These are phyloP conservation scores for Rhodosporidiobolus odoratus DNA, from an alignment of 768 basidiomycete species.

Conservation along the genomic window DNA sequence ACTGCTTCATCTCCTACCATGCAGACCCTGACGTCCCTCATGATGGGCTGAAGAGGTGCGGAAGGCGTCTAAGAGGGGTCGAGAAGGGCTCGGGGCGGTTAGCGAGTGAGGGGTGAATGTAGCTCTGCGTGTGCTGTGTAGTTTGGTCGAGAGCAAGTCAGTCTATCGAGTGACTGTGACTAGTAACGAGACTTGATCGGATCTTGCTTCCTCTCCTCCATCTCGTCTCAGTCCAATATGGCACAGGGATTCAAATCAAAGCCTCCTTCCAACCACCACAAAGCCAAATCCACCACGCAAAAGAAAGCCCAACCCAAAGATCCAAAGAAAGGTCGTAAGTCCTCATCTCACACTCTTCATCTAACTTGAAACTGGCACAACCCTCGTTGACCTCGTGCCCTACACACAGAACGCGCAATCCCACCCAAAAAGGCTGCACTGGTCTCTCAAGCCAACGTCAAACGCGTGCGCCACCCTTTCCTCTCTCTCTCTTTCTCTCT, in stretches of 20 bases:
- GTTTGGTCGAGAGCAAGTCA: too few relatives aligned
- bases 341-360: neutral
- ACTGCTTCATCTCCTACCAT: conserved; percentile 95
- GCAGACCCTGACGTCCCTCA: conserved; percentile 83
- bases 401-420: conserved; percentile 8
- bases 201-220: neutral
- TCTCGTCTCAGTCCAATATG: neutral
- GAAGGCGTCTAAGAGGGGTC: neutral
- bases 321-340: conserved; percentile 31
- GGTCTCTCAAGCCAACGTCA: conserved; percentile 7
- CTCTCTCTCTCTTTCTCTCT: neutral
- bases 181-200: neutral
- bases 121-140: too few relatives aligned
- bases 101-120: too few relatives aligned
- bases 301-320: conserved; percentile 31
- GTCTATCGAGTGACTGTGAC: neutral
- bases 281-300: conserved; percentile 18
- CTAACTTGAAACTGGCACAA: neutral
- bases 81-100: neutral
- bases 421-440: conserved; percentile 25
- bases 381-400: neutral
- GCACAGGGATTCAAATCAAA: conserved; percentile 30
- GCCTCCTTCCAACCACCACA: conserved; percentile 12
- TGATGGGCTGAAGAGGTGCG: neutral
- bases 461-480: conserved; percentile 5